Evolutionary conservation across 108 stramenopile genomes (phyloP).

Genomic region (Epipyxis sp.): DNA sequence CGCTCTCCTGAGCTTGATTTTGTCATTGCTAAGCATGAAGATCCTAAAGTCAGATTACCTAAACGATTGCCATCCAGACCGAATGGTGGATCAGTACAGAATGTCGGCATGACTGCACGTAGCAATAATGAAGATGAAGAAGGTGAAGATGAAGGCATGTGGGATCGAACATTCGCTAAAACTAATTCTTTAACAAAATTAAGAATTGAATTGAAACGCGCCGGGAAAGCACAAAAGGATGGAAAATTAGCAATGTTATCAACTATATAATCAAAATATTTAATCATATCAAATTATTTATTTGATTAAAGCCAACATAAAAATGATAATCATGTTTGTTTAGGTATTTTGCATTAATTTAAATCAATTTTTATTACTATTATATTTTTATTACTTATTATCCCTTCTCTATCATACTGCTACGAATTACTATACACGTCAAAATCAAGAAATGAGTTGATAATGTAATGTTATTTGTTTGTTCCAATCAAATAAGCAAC

Average conservation of each 20-base stretch:
- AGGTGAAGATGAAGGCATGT: background rate
- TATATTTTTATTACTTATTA: too few relatives aligned
- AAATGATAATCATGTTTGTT: too few relatives aligned
- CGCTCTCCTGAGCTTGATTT: constrained; percentile 22
- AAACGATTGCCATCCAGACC: constrained; percentile 15
- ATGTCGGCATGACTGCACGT: background rate
- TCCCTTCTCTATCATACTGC: too few relatives aligned
- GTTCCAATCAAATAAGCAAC: too few relatives aligned
- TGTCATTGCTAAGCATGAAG: constrained; percentile 17
- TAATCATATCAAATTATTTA: too few relatives aligned
- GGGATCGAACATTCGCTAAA: background rate
- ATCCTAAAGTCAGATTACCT: constrained; percentile 10
- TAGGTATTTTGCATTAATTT: too few relatives aligned
- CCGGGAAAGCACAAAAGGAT: background rate
- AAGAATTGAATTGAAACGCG: background rate
- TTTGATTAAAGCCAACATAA: too few relatives aligned
- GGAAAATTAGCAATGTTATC: background rate
- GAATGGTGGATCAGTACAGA: background rate
- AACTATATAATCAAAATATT: background rate
- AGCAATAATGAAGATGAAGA: constrained; percentile 8
- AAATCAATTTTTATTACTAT: too few relatives aligned
- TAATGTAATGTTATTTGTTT: too few relatives aligned
- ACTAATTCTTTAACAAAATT: background rate
- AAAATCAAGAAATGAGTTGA: too few relatives aligned
- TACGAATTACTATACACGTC: too few relatives aligned